Evolutionary conservation across 2,329 filamentous ascomycete genomes (phyloP).

Genomic region (Stemphylium beticola): DNA sequence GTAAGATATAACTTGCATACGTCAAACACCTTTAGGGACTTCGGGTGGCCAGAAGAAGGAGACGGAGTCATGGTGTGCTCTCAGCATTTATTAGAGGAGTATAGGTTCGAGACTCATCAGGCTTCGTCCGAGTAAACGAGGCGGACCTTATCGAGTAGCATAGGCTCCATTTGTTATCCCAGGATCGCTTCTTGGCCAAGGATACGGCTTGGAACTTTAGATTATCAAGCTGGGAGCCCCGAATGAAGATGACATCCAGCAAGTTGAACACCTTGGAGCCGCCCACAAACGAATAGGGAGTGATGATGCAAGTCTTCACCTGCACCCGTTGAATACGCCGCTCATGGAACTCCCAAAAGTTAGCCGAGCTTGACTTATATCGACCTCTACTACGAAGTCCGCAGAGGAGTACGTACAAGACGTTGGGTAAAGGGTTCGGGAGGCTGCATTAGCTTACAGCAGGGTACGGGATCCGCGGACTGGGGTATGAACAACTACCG

Average conservation of each 20-base stretch:
- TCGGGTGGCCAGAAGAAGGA: neutral
- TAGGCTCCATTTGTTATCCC: neutral
- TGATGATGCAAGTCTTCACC: no score
- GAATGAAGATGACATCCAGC: neutral
- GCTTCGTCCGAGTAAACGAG: neutral
- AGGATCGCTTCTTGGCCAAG: neutral
- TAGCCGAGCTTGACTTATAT: neutral
- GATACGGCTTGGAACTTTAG: neutral
- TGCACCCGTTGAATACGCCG: no score
- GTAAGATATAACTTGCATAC: neutral
- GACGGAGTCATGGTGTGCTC: neutral
- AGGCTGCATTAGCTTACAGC: slow-evolving; percentile 10
- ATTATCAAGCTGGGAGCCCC: neutral
- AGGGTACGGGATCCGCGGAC: neutral
- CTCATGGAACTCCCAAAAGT: no score
- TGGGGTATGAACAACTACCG: neutral
- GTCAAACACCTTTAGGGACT: neutral
- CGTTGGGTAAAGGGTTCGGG: neutral
- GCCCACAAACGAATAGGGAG: no score
- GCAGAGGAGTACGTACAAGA: neutral
- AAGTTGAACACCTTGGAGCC: no score
- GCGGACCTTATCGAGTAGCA: neutral
- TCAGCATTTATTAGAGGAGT: neutral
- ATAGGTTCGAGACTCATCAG: neutral
- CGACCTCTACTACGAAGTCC: neutral